Percentiles rank a stretch among this genome's conserved stretches.
phyloP scores from a whole-genome alignment of 1,284 basidiomycete species.

The Leccinum huronense region DNA sequence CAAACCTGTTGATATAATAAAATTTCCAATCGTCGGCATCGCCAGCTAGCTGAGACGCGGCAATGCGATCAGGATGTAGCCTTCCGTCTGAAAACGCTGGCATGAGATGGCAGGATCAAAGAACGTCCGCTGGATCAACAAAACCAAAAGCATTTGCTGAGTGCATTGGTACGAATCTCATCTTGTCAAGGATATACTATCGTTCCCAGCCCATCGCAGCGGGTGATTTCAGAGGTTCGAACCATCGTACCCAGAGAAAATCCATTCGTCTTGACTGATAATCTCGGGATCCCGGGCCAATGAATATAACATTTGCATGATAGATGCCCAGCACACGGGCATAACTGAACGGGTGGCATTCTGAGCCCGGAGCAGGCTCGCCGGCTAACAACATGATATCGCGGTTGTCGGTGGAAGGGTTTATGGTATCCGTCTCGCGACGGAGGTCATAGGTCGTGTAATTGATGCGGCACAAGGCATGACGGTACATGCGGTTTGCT shows the following conservation, averaged over 20 bases:
- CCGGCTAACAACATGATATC: not conserved
- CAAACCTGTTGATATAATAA: not conserved
- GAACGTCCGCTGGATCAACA: not conserved
- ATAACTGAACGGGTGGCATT: not conserved
- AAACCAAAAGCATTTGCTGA: not conserved
- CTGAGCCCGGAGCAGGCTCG: not conserved
- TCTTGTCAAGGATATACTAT: not conserved
- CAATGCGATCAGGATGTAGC: not conserved
- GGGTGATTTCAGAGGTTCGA: not conserved
- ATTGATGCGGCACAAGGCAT: not conserved
- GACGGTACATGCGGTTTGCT: not conserved
- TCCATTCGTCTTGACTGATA: not conserved
- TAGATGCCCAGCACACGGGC: not conserved
- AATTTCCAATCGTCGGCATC: not conserved
- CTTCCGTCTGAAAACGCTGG: not conserved
- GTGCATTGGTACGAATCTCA: not conserved
- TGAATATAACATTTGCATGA: not conserved
- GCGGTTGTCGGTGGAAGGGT: not conserved
- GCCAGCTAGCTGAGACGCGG: not conserved
- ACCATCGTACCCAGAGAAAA: not conserved
- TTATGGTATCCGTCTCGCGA: not conserved
- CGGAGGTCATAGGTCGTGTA: not conserved
- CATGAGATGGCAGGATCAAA: not conserved
- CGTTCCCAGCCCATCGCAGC: not conserved
- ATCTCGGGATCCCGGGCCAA: not conserved